These are phyloP conservation scores for Halenospora varia DNA, from an alignment of 495 filamentous ascomycete genomes.

Conservation along the genomic window DNA sequence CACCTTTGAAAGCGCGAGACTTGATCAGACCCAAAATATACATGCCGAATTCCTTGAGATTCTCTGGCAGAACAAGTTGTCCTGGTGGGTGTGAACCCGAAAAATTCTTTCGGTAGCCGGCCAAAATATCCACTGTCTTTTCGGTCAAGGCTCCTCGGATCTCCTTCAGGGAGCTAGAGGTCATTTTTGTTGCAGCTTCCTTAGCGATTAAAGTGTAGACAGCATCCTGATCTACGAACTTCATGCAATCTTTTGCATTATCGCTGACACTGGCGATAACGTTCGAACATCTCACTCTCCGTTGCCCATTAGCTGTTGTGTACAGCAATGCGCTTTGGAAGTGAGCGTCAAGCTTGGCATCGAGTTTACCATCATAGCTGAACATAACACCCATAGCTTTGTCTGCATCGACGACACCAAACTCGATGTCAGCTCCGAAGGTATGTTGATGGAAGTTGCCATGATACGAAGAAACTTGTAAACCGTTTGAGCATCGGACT, in stretches of 20 bases:
- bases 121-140: slow-evolving; percentile 92
- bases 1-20: slow-evolving; percentile 89
- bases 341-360: slow-evolving; percentile 92
- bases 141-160: slow-evolving; percentile 81
- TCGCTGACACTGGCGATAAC: slow-evolving; percentile 89
- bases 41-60: slow-evolving; percentile 95
- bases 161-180: slow-evolving; percentile 79
- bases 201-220: slow-evolving; percentile 85
- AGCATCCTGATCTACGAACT: slow-evolving; percentile 91
- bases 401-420: slow-evolving; percentile 89
- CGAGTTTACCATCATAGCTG: slow-evolving; percentile 94
- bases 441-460: slow-evolving; percentile 96
- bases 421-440: slow-evolving; percentile 91
- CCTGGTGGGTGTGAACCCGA: slow-evolving; percentile 83
- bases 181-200: slow-evolving; percentile 80
- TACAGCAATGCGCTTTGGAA: slow-evolving; percentile 96
- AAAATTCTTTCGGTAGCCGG: slow-evolving; percentile 88
- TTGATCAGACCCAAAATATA: slow-evolving; percentile 93
- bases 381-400: slow-evolving; percentile 92
- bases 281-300: slow-evolving; percentile 89
- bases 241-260: slow-evolving; percentile 76
- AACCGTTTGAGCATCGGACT: slow-evolving; percentile 92
- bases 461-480: slow-evolving; percentile 90
- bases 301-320: slow-evolving; percentile 85
- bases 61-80: slow-evolving; percentile 91